These are phyloP conservation scores for Russula virescens DNA, from an alignment of 768 basidiomycete species.

Conservation along the genomic window DNA sequence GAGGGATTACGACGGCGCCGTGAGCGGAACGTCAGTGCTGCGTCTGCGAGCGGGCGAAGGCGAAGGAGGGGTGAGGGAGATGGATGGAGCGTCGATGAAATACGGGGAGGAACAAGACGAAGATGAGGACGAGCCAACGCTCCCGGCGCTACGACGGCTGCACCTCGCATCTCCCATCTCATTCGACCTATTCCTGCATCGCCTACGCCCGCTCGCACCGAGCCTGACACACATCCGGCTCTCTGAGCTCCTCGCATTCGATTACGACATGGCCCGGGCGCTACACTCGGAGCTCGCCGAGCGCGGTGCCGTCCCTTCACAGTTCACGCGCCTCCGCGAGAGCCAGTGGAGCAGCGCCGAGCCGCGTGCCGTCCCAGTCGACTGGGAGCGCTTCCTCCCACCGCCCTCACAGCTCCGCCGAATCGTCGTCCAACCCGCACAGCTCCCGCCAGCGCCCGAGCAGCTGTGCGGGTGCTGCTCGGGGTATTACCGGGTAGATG, in stretches of 20 bases:
- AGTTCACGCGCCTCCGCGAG: slow-evolving; percentile 10
- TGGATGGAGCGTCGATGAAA: background rate
- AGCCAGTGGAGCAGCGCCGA: slow-evolving; percentile 17
- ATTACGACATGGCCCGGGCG: slow-evolving; percentile 18
- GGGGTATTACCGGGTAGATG: slow-evolving; percentile 22
- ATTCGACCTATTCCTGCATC: slow-evolving; percentile 22
- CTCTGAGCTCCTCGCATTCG: slow-evolving; percentile 24
- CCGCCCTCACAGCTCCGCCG: background rate
- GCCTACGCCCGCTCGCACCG: slow-evolving; percentile 20
- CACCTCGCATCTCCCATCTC: slow-evolving; percentile 23
- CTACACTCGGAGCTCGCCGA: slow-evolving; percentile 23
- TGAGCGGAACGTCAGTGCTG: background rate
- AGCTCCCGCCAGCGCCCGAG: slow-evolving; percentile 18
- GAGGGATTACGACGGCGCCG: slow-evolving; percentile 10
- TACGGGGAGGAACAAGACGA: background rate
- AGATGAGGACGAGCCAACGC: background rate
- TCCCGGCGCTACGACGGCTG: slow-evolving; percentile 18
- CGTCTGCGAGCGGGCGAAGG: background rate
- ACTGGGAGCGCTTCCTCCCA: slow-evolving; percentile 20
- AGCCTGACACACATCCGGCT: slow-evolving; percentile 19
- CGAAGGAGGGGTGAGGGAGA: background rate
- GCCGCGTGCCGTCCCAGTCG: slow-evolving; percentile 15
- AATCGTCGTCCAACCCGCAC: slow-evolving; percentile 19
- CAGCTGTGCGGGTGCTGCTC: slow-evolving; percentile 22
- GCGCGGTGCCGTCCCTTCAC: slow-evolving; percentile 18